Evolutionary conservation across 495 filamentous ascomycete species (phyloP).

Genomic region (Tuber calosporum): DNA sequence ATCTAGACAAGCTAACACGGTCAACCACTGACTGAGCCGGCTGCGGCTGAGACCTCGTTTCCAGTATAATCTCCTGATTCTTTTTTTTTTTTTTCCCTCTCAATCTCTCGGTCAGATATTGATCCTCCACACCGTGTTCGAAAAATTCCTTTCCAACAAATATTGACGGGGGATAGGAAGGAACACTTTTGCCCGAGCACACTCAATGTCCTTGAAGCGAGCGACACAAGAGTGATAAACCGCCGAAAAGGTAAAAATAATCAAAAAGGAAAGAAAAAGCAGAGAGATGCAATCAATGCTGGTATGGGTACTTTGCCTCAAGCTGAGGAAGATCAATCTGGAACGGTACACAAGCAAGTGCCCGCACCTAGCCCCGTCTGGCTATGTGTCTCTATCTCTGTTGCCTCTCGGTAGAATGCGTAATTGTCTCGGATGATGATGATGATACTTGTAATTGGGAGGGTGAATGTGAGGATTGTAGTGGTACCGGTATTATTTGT

Average conservation of each 20-base stretch:
- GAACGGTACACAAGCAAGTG: neutral
- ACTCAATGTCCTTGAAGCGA: neutral
- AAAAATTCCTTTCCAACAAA: neutral
- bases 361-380: neutral
- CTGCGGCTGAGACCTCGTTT: neutral
- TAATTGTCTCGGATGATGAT: neutral
- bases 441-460: neutral
- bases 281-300: neutral
- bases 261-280: neutral
- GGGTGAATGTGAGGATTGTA: neutral
- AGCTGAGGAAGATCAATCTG: neutral
- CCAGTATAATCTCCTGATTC: neutral
- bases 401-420: neutral
- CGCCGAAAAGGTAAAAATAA: neutral
- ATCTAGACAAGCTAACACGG: neutral
- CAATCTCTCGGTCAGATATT: neutral
- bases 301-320: neutral
- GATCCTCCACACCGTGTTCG: neutral
- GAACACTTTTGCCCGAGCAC: neutral
- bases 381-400: neutral
- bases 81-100: too few relatives aligned
- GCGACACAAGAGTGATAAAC: neutral
- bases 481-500: neutral
- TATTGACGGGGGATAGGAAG: neutral
- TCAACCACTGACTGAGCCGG: neutral